Percentiles rank a stretch among this genome's conserved stretches.
Conservation (phyloP, 306 rosid species). For the Arachis hypogaea region DNA sequence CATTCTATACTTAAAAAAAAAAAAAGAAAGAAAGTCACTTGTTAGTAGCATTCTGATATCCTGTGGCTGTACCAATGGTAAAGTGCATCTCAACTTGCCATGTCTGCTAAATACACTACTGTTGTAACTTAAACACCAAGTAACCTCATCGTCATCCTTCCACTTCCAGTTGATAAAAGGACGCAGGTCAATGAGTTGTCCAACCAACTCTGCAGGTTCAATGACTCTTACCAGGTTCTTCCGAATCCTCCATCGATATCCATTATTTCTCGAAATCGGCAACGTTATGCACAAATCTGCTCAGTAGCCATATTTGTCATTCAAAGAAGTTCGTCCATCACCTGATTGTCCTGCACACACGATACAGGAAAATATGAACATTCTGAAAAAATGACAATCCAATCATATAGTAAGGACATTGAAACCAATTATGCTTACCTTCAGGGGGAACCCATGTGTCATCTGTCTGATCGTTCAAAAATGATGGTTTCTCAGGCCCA, state of each 20-base stretch:
- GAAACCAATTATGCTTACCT: constrained; percentile 57
- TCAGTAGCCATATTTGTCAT: constrained; percentile 83
- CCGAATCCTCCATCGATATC: neutral
- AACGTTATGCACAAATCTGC: constrained; percentile 4
- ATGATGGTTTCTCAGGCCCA: constrained; percentile 90
- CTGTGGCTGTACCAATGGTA: constrained; percentile 15
- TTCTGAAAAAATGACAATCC: constrained; percentile 16
- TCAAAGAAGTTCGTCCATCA: constrained; percentile 86
- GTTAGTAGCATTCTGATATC: constrained; percentile 11
- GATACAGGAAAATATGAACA: constrained; percentile 27
- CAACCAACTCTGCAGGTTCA: constrained; percentile 17
- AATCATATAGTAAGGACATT: neutral
- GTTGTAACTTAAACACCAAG: constrained; percentile 11
- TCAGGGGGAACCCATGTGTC: constrained; percentile 92
- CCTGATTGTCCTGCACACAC: constrained; percentile 89
- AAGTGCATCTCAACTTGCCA: constrained; percentile 23
- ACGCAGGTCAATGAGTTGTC: constrained; percentile 26
- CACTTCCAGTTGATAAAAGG: neutral
- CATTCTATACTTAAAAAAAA: constrained; percentile 13
- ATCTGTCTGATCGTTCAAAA: constrained; percentile 57
- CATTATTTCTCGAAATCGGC: constrained; percentile 9
- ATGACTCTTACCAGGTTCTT: constrained; percentile 25
- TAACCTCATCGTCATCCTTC: constrained; percentile 1
- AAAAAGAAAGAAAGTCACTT: neutral
- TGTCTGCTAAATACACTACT: neutral